Percentiles rank a stretch among this genome's conserved stretches.
Conservation (phyloP, 2,329 filamentous ascomycete genomes). For the Fusarium agapanthi region DNA sequence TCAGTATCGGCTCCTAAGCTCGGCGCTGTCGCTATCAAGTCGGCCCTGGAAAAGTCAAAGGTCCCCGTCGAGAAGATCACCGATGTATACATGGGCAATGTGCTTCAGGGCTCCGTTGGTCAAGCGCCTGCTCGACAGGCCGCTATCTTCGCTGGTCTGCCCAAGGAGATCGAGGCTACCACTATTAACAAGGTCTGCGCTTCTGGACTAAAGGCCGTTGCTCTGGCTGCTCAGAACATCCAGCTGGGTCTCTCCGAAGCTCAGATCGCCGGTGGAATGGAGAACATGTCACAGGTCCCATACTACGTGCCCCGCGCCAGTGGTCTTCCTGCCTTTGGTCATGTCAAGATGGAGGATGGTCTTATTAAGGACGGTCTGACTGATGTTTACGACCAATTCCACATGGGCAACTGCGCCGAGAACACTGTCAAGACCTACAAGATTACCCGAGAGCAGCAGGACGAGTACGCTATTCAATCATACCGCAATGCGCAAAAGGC, state of each 20-base stretch:
- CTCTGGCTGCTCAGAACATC: constrained; percentile 91
- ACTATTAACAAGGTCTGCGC: constrained; percentile 99
- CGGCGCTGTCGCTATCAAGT: constrained; percentile 90
- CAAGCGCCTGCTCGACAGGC: constrained; percentile 95
- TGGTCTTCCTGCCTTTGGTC: constrained; percentile 83
- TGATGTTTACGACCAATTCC: constrained; percentile 95
- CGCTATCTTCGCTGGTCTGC: constrained; percentile 84
- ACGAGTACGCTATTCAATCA: constrained; percentile 87
- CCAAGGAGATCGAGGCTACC: constrained; percentile 82
- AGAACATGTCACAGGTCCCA: constrained; percentile 95
- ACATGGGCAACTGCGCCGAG: constrained; percentile 98
- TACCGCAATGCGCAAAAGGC: constrained; percentile 91
- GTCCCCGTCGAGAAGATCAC: constrained; percentile 83
- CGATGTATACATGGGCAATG: constrained; percentile 98
- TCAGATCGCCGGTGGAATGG: constrained; percentile 94
- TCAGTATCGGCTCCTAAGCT: constrained; percentile 87
- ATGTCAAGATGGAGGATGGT: constrained; percentile 88
- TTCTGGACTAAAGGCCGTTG: constrained; percentile 91
- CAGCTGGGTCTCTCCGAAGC: constrained; percentile 89
- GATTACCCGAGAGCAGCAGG: constrained; percentile 86
- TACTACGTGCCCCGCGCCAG: constrained; percentile 89
- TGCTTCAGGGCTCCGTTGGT: constrained; percentile 83
- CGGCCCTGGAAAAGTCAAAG: constrained; percentile 85
- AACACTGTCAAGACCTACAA: constrained; percentile 88
- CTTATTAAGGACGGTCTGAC: constrained; percentile 94